Evolutionary conservation across 2,329 filamentous ascomycete genomes (phyloP).

Genomic region (Aspergillus viridinutans): DNA sequence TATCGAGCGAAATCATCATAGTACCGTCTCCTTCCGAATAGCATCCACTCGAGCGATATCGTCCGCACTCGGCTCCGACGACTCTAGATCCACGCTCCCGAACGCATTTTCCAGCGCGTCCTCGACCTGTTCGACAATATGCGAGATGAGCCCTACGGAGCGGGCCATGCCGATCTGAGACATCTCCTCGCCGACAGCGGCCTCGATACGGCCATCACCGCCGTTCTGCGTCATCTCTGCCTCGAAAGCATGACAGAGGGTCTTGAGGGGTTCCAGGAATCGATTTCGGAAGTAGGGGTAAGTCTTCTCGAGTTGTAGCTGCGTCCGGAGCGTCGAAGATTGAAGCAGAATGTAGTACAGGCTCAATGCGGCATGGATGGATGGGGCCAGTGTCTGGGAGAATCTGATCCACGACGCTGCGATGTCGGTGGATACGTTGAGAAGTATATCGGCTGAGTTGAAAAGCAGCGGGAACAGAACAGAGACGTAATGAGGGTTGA

Average conservation of each 20-base stretch:
- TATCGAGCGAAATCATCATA: neutral
- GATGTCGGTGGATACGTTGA: conserved; percentile 32
- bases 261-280: conserved; percentile 31
- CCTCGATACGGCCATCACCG: conserved; percentile 34
- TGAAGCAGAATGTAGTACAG: conserved; percentile 56
- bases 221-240: conserved; percentile 30
- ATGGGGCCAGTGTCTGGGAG: conserved; percentile 43
- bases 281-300: conserved; percentile 28
- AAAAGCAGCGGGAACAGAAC: conserved; percentile 50
- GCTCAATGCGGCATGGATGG: conserved; percentile 54
- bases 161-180: conserved; percentile 31
- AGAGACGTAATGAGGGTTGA: conserved; percentile 34
- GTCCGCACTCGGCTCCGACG: conserved; percentile 24
- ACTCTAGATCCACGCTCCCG: conserved; percentile 22
- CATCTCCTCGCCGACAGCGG: conserved; percentile 32
- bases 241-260: conserved; percentile 29
- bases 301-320: conserved; percentile 43
- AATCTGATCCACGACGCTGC: conserved; percentile 46
- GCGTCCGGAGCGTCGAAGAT: conserved; percentile 45
- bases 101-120: conserved; percentile 27
- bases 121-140: conserved; percentile 34
- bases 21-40: conserved; percentile 24
- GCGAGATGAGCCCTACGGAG: conserved; percentile 31
- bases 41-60: conserved; percentile 25
- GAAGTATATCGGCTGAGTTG: conserved; percentile 43